phyloP scores from a whole-genome alignment of 23 red algal species.

The Agarophyton chilense region DNA sequence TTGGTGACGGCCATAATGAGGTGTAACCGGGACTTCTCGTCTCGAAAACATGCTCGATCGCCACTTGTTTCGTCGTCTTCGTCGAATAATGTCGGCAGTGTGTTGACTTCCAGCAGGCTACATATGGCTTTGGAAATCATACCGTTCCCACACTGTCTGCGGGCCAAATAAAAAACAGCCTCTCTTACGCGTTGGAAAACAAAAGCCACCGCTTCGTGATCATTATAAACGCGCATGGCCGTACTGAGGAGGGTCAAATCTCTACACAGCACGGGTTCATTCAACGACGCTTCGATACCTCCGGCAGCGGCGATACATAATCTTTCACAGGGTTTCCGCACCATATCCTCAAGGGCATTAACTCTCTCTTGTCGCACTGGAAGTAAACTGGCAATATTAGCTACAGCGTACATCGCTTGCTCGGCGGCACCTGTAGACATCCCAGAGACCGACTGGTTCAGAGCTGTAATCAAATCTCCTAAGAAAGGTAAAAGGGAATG shows the following conservation, averaged over 20 bases:
- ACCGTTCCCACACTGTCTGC: constrained; percentile 3
- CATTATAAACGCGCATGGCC: constrained; percentile 25
- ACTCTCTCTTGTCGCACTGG: constrained; percentile 6
- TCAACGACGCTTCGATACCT: background rate
- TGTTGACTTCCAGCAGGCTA: constrained; percentile 19
- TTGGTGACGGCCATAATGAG: background rate
- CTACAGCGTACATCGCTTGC: background rate
- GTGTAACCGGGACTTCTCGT: background rate
- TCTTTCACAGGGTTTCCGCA: constrained; percentile 20
- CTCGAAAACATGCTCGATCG: background rate
- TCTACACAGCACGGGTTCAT: constrained; percentile 3
- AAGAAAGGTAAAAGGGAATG: background rate
- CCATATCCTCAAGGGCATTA: background rate
- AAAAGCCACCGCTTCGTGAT: constrained; percentile 11
- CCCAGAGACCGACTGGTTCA: background rate
- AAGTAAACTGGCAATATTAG: background rate
- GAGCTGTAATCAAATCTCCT: background rate
- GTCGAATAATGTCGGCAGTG: constrained; percentile 30
- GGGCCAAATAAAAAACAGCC: background rate
- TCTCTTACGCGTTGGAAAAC: constrained; percentile 22
- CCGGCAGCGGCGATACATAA: background rate
- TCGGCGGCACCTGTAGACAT: background rate
- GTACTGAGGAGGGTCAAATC: constrained; percentile 4
- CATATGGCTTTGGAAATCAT: constrained; percentile 27
- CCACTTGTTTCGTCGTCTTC: constrained; percentile 1